Percentiles rank a stretch among this genome's conserved stretches.
Conservation (phyloP, 2,329 filamentous ascomycete species). For the Hypoxylon sp. region DNA sequence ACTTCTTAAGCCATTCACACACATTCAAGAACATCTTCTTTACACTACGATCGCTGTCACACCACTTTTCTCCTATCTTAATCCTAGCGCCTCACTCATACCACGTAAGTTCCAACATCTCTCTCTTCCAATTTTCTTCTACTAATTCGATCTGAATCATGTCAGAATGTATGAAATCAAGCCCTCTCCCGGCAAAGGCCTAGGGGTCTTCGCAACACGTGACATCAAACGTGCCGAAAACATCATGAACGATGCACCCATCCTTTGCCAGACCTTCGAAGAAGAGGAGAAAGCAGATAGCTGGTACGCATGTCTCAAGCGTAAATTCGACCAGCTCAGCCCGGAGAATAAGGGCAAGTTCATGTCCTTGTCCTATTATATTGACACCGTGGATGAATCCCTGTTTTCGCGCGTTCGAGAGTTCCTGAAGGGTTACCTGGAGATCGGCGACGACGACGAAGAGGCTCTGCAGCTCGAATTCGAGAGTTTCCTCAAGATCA, state of each 20-base stretch:
- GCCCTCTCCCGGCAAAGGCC: neutral
- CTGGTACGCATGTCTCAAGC: too few relatives aligned
- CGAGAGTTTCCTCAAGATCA: neutral
- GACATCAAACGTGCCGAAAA: neutral
- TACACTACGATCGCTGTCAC: too few relatives aligned
- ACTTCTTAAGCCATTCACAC: too few relatives aligned
- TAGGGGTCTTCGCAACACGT: neutral
- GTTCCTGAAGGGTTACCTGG: neutral
- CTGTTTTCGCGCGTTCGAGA: neutral
- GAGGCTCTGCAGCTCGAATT: neutral
- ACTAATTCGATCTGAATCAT: neutral
- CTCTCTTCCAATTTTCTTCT: neutral
- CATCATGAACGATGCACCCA: neutral
- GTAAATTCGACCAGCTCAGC: neutral
- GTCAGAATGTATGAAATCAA: neutral
- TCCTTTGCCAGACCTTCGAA: neutral
- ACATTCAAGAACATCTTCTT: too few relatives aligned
- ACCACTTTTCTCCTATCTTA: too few relatives aligned
- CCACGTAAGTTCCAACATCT: neutral
- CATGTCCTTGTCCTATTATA: neutral
- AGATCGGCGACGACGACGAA: neutral
- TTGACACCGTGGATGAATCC: neutral
- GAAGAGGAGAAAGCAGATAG: too few relatives aligned
- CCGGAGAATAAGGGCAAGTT: neutral
- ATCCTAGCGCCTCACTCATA: too few relatives aligned